phyloP scores from a whole-genome alignment of 192 early-diverging fungal genomes.

The Backusella psychrophila region DNA sequence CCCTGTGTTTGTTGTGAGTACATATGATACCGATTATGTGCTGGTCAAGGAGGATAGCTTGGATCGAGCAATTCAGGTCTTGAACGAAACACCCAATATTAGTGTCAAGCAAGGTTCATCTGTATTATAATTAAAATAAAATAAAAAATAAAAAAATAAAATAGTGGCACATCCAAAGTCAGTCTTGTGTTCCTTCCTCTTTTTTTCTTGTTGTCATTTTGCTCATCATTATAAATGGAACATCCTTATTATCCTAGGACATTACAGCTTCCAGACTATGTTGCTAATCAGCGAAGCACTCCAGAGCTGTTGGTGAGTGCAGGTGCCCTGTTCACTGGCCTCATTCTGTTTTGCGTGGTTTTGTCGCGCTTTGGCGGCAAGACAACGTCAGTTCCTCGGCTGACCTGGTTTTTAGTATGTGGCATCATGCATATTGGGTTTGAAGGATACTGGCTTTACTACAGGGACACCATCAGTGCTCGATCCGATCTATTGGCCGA shows the following conservation, averaged over 20 bases:
- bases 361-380: background rate
- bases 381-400: slow-evolving; percentile 21
- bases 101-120: background rate
- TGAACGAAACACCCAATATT: background rate
- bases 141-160: background rate
- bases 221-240: background rate
- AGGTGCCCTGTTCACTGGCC: background rate
- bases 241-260: slow-evolving; percentile 49
- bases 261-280: slow-evolving; percentile 39
- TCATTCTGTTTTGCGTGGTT: background rate
- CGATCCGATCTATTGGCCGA: slow-evolving; percentile 56
- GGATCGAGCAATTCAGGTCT: slow-evolving; percentile 10
- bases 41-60: slow-evolving; percentile 53
- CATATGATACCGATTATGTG: slow-evolving; percentile 76
- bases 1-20: slow-evolving; percentile 67
- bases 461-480: slow-evolving; percentile 65
- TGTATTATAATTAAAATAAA: slow-evolving; percentile 1
- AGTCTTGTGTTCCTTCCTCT: background rate
- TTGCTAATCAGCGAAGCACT: slow-evolving; percentile 40
- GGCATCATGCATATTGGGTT: slow-evolving; percentile 80
- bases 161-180: background rate
- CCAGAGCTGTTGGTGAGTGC: slow-evolving; percentile 19
- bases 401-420: slow-evolving; percentile 83
- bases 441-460: slow-evolving; percentile 83
- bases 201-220: background rate